These are phyloP conservation scores for Geotrichum phurueaensis DNA, from an alignment of 1,139 yeast genomes.

Conservation along the genomic window DNA sequence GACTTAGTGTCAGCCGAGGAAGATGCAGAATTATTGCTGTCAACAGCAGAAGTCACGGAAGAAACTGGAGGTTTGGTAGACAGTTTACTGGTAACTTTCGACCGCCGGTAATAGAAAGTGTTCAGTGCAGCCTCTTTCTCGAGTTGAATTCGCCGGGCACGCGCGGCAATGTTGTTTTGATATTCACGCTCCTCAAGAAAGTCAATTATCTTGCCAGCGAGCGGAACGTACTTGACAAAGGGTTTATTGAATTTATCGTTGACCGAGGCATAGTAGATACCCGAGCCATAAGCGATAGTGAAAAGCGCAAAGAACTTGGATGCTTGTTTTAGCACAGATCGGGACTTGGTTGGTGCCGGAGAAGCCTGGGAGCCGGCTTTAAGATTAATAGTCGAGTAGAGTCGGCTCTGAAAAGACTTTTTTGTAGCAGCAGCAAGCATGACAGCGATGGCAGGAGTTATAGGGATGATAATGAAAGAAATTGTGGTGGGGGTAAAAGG, in stretches of 20 bases:
- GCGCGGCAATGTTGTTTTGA: constrained; percentile 19
- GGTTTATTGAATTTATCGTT: neutral
- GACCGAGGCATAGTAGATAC: constrained; percentile 4
- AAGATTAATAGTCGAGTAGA: neutral
- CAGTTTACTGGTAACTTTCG: constrained; percentile 2
- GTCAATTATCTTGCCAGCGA: constrained; percentile 25
- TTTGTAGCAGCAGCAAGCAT: neutral
- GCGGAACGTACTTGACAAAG: constrained; percentile 26
- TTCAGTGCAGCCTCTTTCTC: neutral
- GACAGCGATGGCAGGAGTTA: neutral
- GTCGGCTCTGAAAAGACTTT: neutral
- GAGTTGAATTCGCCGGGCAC: constrained; percentile 16
- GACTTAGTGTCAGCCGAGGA: constrained; percentile 9
- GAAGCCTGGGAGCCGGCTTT: neutral
- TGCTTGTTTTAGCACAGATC: neutral
- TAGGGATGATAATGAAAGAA: neutral
- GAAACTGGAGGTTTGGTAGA: neutral
- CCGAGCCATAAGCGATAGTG: constrained; percentile 7
- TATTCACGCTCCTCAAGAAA: constrained; percentile 27
- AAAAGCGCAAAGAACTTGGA: neutral
- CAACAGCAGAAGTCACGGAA: constrained; percentile 5
- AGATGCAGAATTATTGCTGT: constrained; percentile 3
- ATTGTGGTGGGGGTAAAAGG: neutral
- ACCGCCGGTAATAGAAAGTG: constrained; percentile 8
- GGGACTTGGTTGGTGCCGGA: neutral